A percentile compares a stretch with the other conserved stretches of the same genome.
These are phyloP conservation scores for Plasmodium inui DNA, from an alignment of 169 alveolate genomes.

Conservation along the genomic window DNA sequence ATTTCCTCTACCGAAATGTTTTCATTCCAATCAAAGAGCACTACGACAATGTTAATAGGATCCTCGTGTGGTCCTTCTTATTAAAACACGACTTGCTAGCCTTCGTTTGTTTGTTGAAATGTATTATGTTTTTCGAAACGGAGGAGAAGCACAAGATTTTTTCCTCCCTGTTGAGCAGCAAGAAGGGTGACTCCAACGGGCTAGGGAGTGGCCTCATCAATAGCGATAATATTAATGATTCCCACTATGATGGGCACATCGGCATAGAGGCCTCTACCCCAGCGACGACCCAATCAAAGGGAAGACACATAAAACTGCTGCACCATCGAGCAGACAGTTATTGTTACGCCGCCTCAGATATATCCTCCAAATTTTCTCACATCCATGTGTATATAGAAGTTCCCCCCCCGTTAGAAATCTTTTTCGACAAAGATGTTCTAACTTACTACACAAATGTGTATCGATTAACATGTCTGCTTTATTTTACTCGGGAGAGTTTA, in stretches of 20 bases:
- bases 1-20: constrained; percentile 33
- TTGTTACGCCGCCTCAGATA: neutral
- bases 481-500: constrained; percentile 1
- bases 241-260: neutral
- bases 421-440: constrained; percentile 20
- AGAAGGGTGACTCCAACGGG: neutral
- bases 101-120: constrained; percentile 24
- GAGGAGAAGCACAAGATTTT: neutral
- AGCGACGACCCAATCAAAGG: neutral
- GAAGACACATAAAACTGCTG: neutral
- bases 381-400: constrained; percentile 1
- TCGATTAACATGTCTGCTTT: constrained; percentile 5
- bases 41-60: constrained; percentile 14
- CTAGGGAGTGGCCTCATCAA: neutral
- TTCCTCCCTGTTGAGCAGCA: neutral
- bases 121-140: constrained; percentile 6
- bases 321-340: neutral
- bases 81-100: constrained; percentile 14
- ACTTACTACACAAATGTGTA: constrained; percentile 14
- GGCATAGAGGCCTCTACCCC: neutral
- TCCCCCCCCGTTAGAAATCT: neutral
- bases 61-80: constrained; percentile 15
- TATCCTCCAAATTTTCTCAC: constrained; percentile 11
- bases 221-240: neutral
- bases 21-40: constrained; percentile 36